Conservation (phyloP, 345 rosid genomes). For the Theobroma cacao region DNA sequence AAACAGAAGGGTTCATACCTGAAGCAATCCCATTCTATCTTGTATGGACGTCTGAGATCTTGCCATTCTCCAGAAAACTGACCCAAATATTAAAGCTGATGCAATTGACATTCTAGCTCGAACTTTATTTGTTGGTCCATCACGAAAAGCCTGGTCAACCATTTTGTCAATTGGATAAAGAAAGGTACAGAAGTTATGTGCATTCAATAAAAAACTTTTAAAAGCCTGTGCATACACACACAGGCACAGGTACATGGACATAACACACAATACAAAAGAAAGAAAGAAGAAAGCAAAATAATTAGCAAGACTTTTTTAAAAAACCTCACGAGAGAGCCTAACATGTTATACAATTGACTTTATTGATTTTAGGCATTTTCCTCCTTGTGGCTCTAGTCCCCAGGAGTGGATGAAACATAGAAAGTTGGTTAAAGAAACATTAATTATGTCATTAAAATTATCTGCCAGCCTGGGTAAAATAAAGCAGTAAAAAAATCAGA, state of each 20-base stretch:
- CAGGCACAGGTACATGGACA: not conserved
- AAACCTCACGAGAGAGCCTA: conserved; percentile 6
- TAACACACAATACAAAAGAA: not conserved
- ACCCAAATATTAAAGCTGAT: conserved; percentile 96
- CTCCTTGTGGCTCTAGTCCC: conserved; percentile 1
- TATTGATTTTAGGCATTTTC: conserved; percentile 1
- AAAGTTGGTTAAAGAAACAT: conserved; percentile 9
- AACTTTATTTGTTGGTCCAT: conserved; percentile 97
- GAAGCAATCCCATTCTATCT: conserved; percentile 97
- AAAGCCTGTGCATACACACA: not conserved
- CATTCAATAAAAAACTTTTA: not conserved
- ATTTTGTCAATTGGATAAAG: conserved; percentile 22
- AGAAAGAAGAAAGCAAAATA: not conserved
- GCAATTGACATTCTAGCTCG: conserved; percentile 96
- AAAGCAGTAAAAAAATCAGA: not conserved
- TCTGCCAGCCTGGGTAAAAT: not conserved
- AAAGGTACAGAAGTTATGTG: conserved; percentile 7
- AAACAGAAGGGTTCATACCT: conserved; percentile 45
- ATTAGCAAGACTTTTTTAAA: conserved; percentile 1
- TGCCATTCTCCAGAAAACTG: conserved; percentile 98
- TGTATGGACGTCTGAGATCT: conserved; percentile 91
- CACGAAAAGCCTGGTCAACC: conserved; percentile 77
- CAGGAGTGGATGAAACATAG: conserved; percentile 1
- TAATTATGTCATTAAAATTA: not conserved
- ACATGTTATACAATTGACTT: not conserved